phyloP scores from a whole-genome alignment of 75 land plant genomes.

The Cupressus sempervirens region DNA sequence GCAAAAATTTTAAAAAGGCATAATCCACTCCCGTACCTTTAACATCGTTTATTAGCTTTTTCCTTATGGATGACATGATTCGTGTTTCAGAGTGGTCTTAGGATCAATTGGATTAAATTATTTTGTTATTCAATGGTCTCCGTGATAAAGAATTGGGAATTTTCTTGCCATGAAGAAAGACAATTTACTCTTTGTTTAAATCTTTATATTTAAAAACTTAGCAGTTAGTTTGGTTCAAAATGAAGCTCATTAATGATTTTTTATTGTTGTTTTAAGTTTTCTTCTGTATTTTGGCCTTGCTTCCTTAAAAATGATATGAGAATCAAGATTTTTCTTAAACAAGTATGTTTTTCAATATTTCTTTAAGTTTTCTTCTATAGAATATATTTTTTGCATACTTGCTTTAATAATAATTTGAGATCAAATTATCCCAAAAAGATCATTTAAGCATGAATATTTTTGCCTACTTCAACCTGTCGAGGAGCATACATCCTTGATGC shows the following conservation, averaged over 20 bases:
- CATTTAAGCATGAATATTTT: no score
- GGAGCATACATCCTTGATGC: no score
- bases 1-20: not conserved
- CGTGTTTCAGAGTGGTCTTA: not conserved
- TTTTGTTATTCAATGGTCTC: not conserved
- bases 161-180: not conserved
- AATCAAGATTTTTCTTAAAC: not conserved
- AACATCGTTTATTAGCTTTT: conserved; percentile 85
- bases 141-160: not conserved
- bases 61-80: conserved; percentile 46
- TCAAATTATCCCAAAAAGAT: no score
- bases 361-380: not conserved
- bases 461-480: not conserved
- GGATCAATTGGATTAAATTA: not conserved
- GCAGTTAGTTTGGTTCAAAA: not conserved
- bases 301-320: not conserved
- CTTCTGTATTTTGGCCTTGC: not conserved
- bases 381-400: no score
- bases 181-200: not conserved
- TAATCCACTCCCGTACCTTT: conserved; percentile 31
- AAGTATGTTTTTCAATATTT: not conserved
- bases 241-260: not conserved
- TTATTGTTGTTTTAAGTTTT: not conserved
- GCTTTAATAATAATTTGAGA: no score
- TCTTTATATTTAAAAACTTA: not conserved